Percentiles rank a stretch among this genome's conserved stretches.
Evolutionary conservation across 1,284 basidiomycete species (phyloP).

Genomic region (Cryptococcus sp.): DNA sequence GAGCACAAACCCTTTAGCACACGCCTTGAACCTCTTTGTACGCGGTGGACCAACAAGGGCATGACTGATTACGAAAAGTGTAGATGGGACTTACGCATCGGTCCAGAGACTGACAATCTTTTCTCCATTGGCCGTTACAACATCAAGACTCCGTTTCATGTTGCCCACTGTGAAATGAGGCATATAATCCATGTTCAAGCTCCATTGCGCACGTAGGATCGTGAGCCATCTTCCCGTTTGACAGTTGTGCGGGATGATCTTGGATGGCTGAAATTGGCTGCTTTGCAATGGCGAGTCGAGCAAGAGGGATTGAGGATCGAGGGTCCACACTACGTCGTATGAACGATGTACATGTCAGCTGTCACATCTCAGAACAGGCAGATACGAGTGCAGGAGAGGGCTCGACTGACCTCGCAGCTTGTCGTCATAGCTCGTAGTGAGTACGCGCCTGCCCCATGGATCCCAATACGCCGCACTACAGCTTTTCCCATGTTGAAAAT

Average conservation of each 20-base stretch:
- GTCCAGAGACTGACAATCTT: constrained; percentile 42
- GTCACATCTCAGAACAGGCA: background rate
- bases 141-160: constrained; percentile 54
- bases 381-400: background rate
- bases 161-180: constrained; percentile 55
- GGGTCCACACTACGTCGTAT: constrained; percentile 47
- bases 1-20: too few relatives aligned
- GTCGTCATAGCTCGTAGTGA: constrained; percentile 56
- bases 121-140: constrained; percentile 49
- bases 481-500: constrained; percentile 52
- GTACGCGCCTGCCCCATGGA: constrained; percentile 50
- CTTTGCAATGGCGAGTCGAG: constrained; percentile 33
- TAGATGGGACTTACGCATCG: constrained; percentile 29
- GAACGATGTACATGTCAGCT: background rate
- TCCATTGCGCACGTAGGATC: constrained; percentile 56
- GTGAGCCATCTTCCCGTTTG: constrained; percentile 56
- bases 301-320: constrained; percentile 41
- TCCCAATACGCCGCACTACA: constrained; percentile 56
- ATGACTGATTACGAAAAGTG: background rate
- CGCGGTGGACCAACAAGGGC: background rate
- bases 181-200: constrained; percentile 48
- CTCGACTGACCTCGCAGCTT: constrained; percentile 43
- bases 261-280: constrained; percentile 39
- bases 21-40: background rate
- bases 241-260: constrained; percentile 51